Percentiles rank a stretch among this genome's conserved stretches.
Conservation (phyloP, 2,329 filamentous ascomycete species). For the Penicillium sclerotiorum region DNA sequence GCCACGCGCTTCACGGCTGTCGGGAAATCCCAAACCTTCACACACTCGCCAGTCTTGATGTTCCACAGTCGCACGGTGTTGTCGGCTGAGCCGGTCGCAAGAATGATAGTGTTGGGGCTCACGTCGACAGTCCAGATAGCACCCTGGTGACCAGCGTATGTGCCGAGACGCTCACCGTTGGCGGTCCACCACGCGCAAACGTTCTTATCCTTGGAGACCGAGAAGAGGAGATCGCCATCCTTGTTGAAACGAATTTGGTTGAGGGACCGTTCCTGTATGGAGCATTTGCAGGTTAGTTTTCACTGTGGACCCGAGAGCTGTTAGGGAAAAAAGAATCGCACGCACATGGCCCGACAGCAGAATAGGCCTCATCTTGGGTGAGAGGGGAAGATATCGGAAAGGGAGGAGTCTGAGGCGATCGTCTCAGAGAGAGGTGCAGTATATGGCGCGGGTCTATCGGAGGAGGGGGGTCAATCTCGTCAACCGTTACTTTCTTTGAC, state of each 20-base stretch:
- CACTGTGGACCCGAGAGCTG: constrained; percentile 23
- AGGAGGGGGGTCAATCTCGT: constrained; percentile 37
- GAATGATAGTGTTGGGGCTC: constrained; percentile 85
- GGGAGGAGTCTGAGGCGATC: constrained; percentile 20
- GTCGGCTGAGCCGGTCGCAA: constrained; percentile 94
- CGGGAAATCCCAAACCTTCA: constrained; percentile 97
- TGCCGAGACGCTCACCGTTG: constrained; percentile 96
- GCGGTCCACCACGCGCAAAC: constrained; percentile 97
- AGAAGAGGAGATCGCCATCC: constrained; percentile 97
- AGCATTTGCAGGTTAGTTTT: constrained; percentile 25
- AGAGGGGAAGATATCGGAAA: constrained; percentile 25
- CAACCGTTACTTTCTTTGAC: constrained; percentile 32
- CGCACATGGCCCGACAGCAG: constrained; percentile 87
- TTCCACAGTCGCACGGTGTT: constrained; percentile 99
- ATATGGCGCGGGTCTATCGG: constrained; percentile 28
- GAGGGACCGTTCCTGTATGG: constrained; percentile 76
- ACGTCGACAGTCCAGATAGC: constrained; percentile 99
- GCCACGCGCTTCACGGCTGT: constrained; percentile 97
- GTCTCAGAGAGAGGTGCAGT: constrained; percentile 26
- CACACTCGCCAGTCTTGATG: constrained; percentile 83
- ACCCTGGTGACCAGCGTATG: constrained; percentile 95
- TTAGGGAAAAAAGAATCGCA: constrained; percentile 20
- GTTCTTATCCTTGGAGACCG: constrained; percentile 91
- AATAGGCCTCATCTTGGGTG: constrained; percentile 86
- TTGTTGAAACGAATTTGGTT: constrained; percentile 95